These are phyloP conservation scores for Aquilaria malaccensis DNA, from an alignment of 345 rosid species.

Conservation along the genomic window DNA sequence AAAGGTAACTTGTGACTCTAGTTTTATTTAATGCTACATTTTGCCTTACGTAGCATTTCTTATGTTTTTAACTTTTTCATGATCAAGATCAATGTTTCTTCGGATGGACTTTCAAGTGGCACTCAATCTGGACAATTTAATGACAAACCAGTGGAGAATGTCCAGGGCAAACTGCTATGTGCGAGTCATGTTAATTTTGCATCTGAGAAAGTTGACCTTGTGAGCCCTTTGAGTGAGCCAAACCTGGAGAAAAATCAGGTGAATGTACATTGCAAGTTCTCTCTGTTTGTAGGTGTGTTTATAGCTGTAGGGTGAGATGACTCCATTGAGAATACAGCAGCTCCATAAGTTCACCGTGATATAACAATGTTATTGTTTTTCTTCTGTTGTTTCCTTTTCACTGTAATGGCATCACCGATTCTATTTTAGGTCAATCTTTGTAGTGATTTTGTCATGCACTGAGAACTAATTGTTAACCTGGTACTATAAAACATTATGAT, in stretches of 20 bases:
- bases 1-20: constrained; percentile 33
- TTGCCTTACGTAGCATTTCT: neutral
- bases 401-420: too few species aligned
- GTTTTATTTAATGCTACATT: neutral
- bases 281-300: constrained; percentile 1
- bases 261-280: neutral
- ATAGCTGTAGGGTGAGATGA: too few species aligned
- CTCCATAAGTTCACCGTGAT: too few species aligned
- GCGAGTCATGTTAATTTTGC: constrained; percentile 5
- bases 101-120: constrained; percentile 12
- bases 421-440: too few species aligned
- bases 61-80: constrained; percentile 15
- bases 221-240: constrained; percentile 16
- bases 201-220: constrained; percentile 4
- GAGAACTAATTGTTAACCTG: too few species aligned
- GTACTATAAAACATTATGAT: too few species aligned
- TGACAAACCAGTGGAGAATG: constrained; percentile 2
- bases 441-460: too few species aligned
- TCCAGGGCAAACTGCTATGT: constrained; percentile 8
- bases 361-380: too few species aligned
- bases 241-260: constrained; percentile 22
- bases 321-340: too few species aligned
- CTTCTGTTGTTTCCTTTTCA: too few species aligned
- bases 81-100: constrained; percentile 24
- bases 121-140: constrained; percentile 7